Evolutionary conservation across 106 monocot species (phyloP).

Genomic region (Acorus calamus): DNA sequence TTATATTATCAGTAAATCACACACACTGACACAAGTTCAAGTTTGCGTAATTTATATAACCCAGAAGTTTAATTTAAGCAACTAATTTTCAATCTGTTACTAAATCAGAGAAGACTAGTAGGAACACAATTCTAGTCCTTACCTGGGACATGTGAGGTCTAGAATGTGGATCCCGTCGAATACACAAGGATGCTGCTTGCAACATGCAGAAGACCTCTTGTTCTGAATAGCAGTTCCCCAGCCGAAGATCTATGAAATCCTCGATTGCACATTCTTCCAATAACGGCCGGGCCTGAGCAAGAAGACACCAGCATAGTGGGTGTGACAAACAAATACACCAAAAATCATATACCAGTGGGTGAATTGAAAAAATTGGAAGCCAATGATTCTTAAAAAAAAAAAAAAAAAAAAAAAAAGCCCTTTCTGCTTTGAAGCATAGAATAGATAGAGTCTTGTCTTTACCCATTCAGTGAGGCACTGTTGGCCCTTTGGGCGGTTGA

Average conservation of each 20-base stretch:
- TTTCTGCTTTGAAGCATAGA: too few species aligned
- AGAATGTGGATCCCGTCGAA: slow-evolving; percentile 65
- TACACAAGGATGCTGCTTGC: slow-evolving; percentile 76
- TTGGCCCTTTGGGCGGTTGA: slow-evolving; percentile 77
- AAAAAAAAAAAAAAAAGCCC: too few species aligned
- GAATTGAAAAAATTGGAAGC: too few species aligned
- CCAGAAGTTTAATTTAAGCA: too few species aligned
- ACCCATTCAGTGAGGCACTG: slow-evolving; percentile 96
- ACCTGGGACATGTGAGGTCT: slow-evolving; percentile 93
- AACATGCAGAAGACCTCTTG: slow-evolving; percentile 70
- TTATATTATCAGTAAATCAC: too few species aligned
- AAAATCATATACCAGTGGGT: too few species aligned
- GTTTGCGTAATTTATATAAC: too few species aligned
- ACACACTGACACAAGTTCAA: too few species aligned
- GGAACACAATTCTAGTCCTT: not conserved
- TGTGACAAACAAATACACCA: not conserved
- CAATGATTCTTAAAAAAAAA: too few species aligned
- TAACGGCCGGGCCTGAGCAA: slow-evolving; percentile 66
- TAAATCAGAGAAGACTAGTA: not conserved
- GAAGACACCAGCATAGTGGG: not conserved
- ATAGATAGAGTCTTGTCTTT: not conserved
- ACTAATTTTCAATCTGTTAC: not conserved
- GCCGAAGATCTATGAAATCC: slow-evolving; percentile 61
- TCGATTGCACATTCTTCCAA: slow-evolving; percentile 54
- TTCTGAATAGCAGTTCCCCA: slow-evolving; percentile 42